phyloP scores from a whole-genome alignment of 169 alveolate species.

The Cryptosporidium xiaoi region DNA sequence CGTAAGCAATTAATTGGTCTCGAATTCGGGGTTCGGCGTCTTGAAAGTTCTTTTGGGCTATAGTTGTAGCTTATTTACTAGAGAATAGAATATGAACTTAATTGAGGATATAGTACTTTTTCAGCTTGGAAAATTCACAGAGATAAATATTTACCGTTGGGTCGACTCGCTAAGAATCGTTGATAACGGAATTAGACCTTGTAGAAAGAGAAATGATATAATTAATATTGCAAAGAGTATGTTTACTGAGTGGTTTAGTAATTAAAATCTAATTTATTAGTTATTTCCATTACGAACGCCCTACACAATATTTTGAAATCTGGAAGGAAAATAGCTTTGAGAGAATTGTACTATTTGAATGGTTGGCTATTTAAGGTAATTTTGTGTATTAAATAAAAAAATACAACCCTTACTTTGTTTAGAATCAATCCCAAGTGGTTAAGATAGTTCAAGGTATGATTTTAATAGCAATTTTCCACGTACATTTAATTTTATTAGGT shows the following conservation, averaged over 20 bases:
- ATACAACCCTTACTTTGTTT: background rate
- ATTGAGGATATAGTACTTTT: constrained; percentile 35
- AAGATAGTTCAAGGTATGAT: constrained; percentile 50
- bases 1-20: no score
- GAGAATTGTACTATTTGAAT: constrained; percentile 56
- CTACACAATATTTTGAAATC: constrained; percentile 21
- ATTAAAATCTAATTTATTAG: background rate
- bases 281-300: constrained; percentile 38
- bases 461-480: background rate
- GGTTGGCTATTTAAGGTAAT: constrained; percentile 49
- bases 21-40: no score
- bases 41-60: no score
- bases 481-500: background rate
- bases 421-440: constrained; percentile 55
- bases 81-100: constrained; percentile 15
- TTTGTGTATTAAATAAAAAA: background rate
- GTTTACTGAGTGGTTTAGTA: background rate
- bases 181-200: background rate
- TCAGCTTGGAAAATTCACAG: constrained; percentile 4
- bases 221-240: constrained; percentile 47
- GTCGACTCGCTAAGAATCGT: background rate
- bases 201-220: constrained; percentile 17
- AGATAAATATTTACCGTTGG: constrained; percentile 29
- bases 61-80: background rate
- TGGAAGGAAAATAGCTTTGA: constrained; percentile 32